Evolutionary conservation across 192 early-diverging fungal genomes (phyloP).

Genomic region (Dispira simplex): DNA sequence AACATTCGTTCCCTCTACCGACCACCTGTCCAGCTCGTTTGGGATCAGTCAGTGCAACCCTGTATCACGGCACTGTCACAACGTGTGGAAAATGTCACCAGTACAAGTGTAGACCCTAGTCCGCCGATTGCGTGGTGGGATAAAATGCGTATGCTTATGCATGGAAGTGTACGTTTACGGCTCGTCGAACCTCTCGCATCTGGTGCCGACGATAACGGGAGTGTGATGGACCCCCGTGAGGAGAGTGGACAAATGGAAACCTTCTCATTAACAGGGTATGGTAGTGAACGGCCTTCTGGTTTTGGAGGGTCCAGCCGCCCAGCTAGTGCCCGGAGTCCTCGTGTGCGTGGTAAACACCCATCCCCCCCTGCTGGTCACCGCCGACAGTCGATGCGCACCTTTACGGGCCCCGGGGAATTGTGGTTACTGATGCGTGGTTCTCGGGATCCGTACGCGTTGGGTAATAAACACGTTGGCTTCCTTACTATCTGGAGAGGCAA

Average conservation of each 20-base stretch:
- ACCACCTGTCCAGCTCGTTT: constrained; percentile 7
- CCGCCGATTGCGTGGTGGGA: constrained; percentile 35
- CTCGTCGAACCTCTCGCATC: not conserved
- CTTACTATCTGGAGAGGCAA: constrained; percentile 11
- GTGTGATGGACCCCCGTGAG: not conserved
- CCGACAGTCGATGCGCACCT: not conserved
- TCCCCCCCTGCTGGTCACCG: not conserved
- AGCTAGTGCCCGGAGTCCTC: not conserved
- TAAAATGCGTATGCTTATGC: constrained; percentile 25
- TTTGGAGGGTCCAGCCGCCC: not conserved
- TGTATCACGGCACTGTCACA: constrained; percentile 32
- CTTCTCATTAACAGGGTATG: no score
- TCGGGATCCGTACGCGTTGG: constrained; percentile 6
- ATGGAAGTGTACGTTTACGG: constrained; percentile 5
- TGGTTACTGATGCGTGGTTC: constrained; percentile 10
- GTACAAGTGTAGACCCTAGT: constrained; percentile 28
- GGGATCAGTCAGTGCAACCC: constrained; percentile 22
- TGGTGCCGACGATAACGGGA: not conserved
- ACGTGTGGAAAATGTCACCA: constrained; percentile 25
- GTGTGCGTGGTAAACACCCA: not conserved
- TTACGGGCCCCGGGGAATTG: constrained; percentile 4
- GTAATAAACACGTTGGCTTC: not conserved
- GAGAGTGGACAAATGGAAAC: not conserved
- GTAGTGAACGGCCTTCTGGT: no score
- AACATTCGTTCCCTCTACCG: not conserved